phyloP scores from a whole-genome alignment of 768 basidiomycete genomes.

The Phlebiopsis flavidoalba region DNA sequence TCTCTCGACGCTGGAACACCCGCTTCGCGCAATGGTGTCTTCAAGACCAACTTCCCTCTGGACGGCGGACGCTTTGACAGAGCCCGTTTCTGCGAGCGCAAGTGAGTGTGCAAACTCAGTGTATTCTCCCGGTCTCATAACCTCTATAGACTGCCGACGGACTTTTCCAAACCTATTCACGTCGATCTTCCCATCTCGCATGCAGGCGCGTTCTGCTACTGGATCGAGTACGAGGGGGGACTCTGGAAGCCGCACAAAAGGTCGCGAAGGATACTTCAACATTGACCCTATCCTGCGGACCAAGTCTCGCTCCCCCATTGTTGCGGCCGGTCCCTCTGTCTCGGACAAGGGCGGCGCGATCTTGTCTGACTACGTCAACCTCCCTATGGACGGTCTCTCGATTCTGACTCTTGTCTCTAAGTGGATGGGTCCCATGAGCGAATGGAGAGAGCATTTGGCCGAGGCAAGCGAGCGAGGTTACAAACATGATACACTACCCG shows the following conservation, averaged over 20 bases:
- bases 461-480: conserved; percentile 89
- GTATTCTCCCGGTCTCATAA: not conserved
- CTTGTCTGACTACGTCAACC: conserved; percentile 47
- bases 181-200: conserved; percentile 95
- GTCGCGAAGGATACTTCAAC: conserved; percentile 93
- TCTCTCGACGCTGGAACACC: conserved; percentile 90
- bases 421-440: conserved; percentile 87
- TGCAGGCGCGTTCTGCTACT: conserved; percentile 94
- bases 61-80: conserved; percentile 86
- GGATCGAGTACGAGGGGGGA: conserved; percentile 85
- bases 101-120: conserved; percentile 43
- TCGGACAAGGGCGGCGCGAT: conserved; percentile 48
- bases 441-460: conserved; percentile 77
- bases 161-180: conserved; percentile 88
- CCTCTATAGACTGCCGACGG: conserved; percentile 62
- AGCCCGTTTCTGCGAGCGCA: conserved; percentile 66
- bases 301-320: conserved; percentile 70
- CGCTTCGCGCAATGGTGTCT: conserved; percentile 83
- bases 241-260: conserved; percentile 59
- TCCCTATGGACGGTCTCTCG: conserved; percentile 84
- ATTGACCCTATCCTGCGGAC: conserved; percentile 85
- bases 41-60: conserved; percentile 96
- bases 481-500: conserved; percentile 97
- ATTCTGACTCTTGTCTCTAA: conserved; percentile 92
- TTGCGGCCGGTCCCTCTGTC: conserved; percentile 49